These are phyloP conservation scores for Wickerhamomyces alni DNA, from an alignment of 805 yeast genomes.

Conservation along the genomic window DNA sequence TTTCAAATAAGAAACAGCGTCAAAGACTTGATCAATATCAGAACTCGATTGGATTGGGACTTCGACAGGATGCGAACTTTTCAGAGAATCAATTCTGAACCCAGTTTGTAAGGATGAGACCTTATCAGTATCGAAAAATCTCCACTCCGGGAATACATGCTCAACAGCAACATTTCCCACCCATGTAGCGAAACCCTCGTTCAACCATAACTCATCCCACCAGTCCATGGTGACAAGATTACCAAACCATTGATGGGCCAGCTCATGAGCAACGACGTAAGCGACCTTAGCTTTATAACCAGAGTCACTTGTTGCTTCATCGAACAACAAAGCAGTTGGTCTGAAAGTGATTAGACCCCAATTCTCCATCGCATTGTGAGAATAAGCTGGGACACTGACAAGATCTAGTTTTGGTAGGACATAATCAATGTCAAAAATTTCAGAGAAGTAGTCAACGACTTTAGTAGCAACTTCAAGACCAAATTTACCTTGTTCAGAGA, in stretches of 20 bases:
- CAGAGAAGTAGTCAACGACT: constrained; percentile 66
- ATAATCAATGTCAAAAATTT: constrained; percentile 66
- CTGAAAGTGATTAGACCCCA: constrained; percentile 81
- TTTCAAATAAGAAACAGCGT: constrained; percentile 75
- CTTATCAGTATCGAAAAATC: constrained; percentile 74
- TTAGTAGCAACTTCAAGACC: constrained; percentile 70
- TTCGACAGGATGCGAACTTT: constrained; percentile 82
- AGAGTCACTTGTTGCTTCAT: constrained; percentile 58
- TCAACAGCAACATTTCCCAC: constrained; percentile 81
- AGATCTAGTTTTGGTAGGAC: constrained; percentile 79
- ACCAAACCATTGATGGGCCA: constrained; percentile 93
- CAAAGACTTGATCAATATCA: constrained; percentile 80
- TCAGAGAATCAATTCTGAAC: constrained; percentile 63
- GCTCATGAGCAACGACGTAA: constrained; percentile 81
- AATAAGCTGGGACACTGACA: constrained; percentile 74
- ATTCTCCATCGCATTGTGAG: constrained; percentile 89
- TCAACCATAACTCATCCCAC: constrained; percentile 88
- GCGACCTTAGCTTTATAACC: constrained; percentile 66
- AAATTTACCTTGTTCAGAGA: constrained; percentile 61
- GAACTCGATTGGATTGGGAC: constrained; percentile 73
- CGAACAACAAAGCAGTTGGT: constrained; percentile 66
- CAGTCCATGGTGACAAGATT: constrained; percentile 86
- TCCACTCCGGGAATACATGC: constrained; percentile 73
- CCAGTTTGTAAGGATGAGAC: constrained; percentile 69
- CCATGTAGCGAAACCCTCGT: constrained; percentile 89